Conservation (phyloP, 371 early-diverging fungal species). For the Fennellomyces sp. region DNA sequence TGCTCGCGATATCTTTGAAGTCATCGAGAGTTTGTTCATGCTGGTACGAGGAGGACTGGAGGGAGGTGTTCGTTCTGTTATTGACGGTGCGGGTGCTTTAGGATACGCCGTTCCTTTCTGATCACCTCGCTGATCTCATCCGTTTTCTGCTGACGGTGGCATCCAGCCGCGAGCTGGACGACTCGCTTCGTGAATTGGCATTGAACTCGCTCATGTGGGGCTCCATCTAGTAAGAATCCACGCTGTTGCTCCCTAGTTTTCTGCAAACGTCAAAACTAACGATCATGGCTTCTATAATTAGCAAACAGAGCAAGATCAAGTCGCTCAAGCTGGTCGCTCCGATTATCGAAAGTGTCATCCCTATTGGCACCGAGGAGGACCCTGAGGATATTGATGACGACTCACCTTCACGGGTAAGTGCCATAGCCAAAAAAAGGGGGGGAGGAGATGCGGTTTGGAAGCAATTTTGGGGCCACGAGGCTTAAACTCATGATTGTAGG, state of each 20-base stretch:
- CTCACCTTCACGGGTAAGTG: constrained; percentile 60
- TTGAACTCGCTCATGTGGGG: constrained; percentile 83
- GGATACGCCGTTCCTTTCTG: constrained; percentile 77
- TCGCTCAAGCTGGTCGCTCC: constrained; percentile 75
- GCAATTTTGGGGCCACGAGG: not conserved
- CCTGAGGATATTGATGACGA: constrained; percentile 84
- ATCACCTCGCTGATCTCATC: constrained; percentile 75
- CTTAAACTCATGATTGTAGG: constrained; percentile 15
- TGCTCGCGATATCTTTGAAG: constrained; percentile 80
- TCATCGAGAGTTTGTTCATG: constrained; percentile 78
- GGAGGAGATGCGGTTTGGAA: not conserved
- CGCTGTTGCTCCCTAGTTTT: not conserved
- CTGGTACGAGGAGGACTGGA: constrained; percentile 28
- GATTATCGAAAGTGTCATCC: constrained; percentile 76
- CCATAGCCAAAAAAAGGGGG: not conserved
- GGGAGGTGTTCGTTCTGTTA: not conserved
- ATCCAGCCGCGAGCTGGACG: constrained; percentile 61
- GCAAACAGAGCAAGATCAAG: constrained; percentile 76
- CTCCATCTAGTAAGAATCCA: constrained; percentile 66
- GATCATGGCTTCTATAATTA: constrained; percentile 12
- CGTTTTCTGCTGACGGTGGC: constrained; percentile 75
- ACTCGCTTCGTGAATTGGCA: constrained; percentile 74
- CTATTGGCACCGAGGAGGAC: constrained; percentile 82
- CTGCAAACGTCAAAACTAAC: not conserved
- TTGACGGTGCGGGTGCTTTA: too few species aligned